Evolutionary conservation across 305 asterid species (phyloP), one percentile per base, ranked within the genome.

Genomic region (Fraxinus sp.): DNA sequence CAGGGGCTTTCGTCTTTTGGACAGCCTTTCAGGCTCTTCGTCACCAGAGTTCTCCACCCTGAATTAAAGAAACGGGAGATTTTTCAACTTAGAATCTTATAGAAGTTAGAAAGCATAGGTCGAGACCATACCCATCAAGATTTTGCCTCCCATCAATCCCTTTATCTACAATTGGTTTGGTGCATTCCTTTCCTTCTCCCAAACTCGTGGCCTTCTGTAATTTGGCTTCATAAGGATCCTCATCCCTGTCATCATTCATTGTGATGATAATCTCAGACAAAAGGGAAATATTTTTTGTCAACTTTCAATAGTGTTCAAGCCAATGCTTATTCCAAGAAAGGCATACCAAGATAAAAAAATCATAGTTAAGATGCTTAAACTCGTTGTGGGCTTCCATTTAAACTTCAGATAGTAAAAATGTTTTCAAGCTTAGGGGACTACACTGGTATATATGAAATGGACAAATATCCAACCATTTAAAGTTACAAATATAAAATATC

Each of bases 31-130:
- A 78, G 88, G 83, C 81, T 85, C 88, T 86, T 86, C 86, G 77
- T 83, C 90, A 35, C 41, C 82, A 80, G 83, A 35, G 80, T 81
- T 84, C 68, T 79, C 88, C 79, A 81, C 91, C 89, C 98, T 93
- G 87, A 84, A 83, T 76, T 59, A 82, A 57, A 87, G 35, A 72
- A 86, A 83, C 82, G 82, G 78, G 81, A 72, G 74, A 85, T 71
- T 49, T 79, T 52, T 75, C 78, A 64, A 62, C 26, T 16, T 66
- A 66, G 70, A 85, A 78, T 5, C 52, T 64, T 78, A 55, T 89
- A 84, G 79, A 24, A 79, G 86, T 22, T 71, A 37, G 57, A 83
- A 36, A 72, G 81, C 74, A 82, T 41, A 71, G 72, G 7, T 36
- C 52, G 33, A 84, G 33, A 78, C 77, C 89, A 57, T 89, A 86